phyloP scores from a whole-genome alignment of 257 asterid species.

The Marsdenia floribunda region DNA sequence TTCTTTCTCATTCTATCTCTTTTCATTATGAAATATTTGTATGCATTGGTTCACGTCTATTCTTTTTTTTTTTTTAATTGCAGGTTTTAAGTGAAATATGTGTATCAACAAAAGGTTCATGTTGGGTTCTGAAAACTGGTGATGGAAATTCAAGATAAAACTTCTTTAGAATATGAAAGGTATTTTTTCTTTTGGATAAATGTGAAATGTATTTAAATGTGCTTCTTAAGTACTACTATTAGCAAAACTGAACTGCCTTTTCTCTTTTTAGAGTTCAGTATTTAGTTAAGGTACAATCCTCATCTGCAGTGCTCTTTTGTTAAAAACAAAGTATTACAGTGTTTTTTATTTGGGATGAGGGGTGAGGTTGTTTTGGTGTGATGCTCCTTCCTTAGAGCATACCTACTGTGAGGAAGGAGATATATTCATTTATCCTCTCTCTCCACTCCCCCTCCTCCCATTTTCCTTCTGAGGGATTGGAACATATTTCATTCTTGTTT shows the following conservation, averaged over 20 bases:
- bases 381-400: neutral
- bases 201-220: conserved; percentile 5
- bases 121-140: conserved; percentile 58
- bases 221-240: neutral
- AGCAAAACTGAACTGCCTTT: neutral
- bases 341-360: neutral
- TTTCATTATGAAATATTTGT: neutral
- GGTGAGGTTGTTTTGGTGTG: neutral
- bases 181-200: neutral
- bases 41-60: neutral
- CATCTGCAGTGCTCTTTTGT: neutral
- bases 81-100: conserved; percentile 76
- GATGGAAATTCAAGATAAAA: conserved; percentile 39
- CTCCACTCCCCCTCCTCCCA: neutral
- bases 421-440: neutral
- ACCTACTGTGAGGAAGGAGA: neutral
- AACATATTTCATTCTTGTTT: neutral
- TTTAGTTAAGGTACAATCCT: neutral
- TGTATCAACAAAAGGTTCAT: conserved; percentile 39
- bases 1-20: neutral
- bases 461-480: neutral
- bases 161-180: conserved; percentile 6
- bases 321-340: neutral
- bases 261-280: neutral
- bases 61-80: conserved; percentile 11